These are phyloP conservation scores for Exobasidium rhododendri DNA, from an alignment of 1,284 basidiomycete genomes.

Conservation along the genomic window DNA sequence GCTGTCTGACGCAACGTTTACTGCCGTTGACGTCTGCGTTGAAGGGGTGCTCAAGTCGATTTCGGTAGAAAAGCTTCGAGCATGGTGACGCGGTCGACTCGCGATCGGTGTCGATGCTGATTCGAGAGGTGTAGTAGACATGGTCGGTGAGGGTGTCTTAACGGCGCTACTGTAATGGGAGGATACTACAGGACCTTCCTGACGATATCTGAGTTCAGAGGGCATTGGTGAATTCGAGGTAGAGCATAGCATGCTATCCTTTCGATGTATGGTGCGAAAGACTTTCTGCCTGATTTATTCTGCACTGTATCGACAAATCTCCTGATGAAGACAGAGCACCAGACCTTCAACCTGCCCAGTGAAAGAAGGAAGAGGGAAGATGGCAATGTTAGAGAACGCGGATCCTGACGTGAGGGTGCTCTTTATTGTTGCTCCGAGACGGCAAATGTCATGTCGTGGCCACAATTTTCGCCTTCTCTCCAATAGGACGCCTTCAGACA, in stretches of 20 bases:
- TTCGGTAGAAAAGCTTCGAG: slow-evolving; percentile 13
- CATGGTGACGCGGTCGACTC: slow-evolving; percentile 18
- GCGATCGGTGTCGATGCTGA: neutral
- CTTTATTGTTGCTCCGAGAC: no score
- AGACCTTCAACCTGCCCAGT: no score
- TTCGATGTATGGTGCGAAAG: no score
- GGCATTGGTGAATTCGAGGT: neutral
- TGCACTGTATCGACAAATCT: no score
- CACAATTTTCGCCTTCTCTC: no score
- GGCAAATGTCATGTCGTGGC: no score
- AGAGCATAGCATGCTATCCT: slow-evolving; percentile 9
- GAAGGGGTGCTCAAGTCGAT: slow-evolving; percentile 6
- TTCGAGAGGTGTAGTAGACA: neutral
- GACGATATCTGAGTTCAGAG: neutral
- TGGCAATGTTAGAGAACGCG: no score
- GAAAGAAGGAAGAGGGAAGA: no score
- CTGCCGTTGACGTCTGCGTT: slow-evolving; percentile 11
- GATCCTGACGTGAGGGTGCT: no score
- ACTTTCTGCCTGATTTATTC: no score
- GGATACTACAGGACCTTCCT: neutral
- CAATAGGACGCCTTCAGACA: no score
- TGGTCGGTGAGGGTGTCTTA: slow-evolving; percentile 9
- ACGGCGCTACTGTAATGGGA: neutral
- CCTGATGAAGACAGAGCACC: no score
- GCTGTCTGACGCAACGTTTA: neutral